phyloP scores from a whole-genome alignment of 2,329 filamentous ascomycete species.

The Claviceps spartinae region DNA sequence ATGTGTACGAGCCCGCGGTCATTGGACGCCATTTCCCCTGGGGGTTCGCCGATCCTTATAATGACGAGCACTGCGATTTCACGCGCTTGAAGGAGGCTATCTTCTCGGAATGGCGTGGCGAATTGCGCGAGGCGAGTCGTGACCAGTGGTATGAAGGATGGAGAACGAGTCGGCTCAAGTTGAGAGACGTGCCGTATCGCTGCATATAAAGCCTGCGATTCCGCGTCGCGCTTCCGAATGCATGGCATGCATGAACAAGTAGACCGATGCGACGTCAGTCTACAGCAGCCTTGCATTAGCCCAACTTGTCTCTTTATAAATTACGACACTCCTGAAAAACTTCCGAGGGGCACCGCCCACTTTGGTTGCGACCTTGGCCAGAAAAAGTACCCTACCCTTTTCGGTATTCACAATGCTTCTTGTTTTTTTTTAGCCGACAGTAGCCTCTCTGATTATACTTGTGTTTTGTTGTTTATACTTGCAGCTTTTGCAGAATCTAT shows the following conservation, averaged over 20 bases:
- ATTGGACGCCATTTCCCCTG: slow-evolving; percentile 86
- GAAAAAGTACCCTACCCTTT: neutral
- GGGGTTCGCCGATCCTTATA: slow-evolving; percentile 92
- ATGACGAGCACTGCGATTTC: slow-evolving; percentile 88
- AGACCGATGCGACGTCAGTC: neutral
- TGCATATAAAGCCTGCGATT: slow-evolving; percentile 16
- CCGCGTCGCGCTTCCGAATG: neutral
- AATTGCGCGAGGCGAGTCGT: slow-evolving; percentile 78
- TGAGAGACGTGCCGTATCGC: slow-evolving; percentile 29
- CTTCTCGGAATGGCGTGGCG: slow-evolving; percentile 84
- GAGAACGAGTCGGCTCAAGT: slow-evolving; percentile 60
- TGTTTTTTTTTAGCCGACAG: neutral
- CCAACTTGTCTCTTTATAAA: neutral
- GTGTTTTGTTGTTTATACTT: neutral
- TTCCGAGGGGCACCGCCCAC: neutral
- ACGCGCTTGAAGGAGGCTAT: slow-evolving; percentile 78
- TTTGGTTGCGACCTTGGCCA: neutral
- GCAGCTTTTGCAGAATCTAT: neutral
- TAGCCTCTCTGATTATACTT: neutral
- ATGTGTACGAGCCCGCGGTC: slow-evolving; percentile 69
- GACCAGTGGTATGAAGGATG: slow-evolving; percentile 94
- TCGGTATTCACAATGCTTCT: no score
- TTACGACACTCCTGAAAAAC: neutral
- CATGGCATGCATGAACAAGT: neutral
- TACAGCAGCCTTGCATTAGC: neutral